phyloP scores from a whole-genome alignment of 345 rosid genomes.

The Zanthoxylum bungeanum region DNA sequence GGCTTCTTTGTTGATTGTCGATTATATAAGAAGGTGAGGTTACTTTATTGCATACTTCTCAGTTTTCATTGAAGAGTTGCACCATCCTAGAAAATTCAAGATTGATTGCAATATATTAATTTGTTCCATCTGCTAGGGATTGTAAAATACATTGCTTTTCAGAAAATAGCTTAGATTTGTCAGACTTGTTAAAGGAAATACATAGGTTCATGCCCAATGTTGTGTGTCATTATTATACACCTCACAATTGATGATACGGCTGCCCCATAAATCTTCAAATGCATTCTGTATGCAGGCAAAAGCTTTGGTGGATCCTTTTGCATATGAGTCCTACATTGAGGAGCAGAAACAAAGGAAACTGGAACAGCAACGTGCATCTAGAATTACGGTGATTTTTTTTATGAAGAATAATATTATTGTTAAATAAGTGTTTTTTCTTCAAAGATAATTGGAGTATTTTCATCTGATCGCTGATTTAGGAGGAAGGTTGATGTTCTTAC shows the following conservation, averaged over 20 bases:
- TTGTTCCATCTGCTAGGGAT: not conserved
- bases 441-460: not conserved
- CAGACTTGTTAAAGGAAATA: not conserved
- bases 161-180: not conserved
- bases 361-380: conserved; percentile 44
- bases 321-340: conserved; percentile 56
- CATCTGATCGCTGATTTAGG: not conserved
- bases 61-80: not conserved
- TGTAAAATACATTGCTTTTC: not conserved
- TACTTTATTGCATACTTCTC: not conserved
- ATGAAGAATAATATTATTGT: conserved; percentile 28
- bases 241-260: not conserved
- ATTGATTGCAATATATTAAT: not conserved
- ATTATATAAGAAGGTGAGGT: conserved; percentile 71
- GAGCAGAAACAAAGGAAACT: conserved; percentile 59
- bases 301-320: conserved; percentile 68
- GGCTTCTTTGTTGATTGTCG: conserved; percentile 78
- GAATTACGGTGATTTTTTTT: conserved; percentile 94
- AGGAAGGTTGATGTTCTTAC: not conserved
- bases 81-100: not conserved
- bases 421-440: not conserved
- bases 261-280: not conserved
- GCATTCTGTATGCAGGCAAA: conserved; percentile 50
- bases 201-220: not conserved
- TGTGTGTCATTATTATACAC: not conserved